Evolutionary conservation across 352 stramenopile species (phyloP).

Genomic region (Phytopythium helicoides): DNA sequence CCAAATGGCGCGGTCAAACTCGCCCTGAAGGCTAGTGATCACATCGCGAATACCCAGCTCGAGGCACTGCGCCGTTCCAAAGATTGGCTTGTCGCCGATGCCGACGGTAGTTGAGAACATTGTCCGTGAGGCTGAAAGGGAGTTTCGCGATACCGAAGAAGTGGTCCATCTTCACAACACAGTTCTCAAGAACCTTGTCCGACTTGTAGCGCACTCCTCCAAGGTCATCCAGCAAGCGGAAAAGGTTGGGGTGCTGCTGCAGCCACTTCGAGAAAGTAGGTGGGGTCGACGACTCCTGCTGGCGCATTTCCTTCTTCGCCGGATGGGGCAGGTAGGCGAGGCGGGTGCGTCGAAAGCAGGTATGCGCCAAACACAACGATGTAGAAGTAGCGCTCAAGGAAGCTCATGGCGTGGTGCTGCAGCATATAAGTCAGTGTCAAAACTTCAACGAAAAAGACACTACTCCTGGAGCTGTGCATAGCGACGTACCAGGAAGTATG

Average conservation of each 20-base stretch:
- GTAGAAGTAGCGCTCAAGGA: constrained; percentile 88
- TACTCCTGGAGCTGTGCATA: no score
- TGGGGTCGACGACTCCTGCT: constrained; percentile 3
- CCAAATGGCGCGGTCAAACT: constrained; percentile 81
- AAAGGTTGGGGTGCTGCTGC: constrained; percentile 66
- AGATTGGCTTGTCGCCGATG: constrained; percentile 79
- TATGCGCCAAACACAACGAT: constrained; percentile 87
- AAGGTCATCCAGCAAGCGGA: constrained; percentile 72
- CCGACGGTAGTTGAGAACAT: constrained; percentile 87
- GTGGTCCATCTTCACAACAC: constrained; percentile 89
- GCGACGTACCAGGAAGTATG: constrained; percentile 67
- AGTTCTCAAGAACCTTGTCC: constrained; percentile 75
- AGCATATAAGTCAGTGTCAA: constrained; percentile 5
- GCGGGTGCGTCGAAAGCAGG: constrained; percentile 42
- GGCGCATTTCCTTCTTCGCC: constrained; percentile 2
- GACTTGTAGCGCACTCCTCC: constrained; percentile 80
- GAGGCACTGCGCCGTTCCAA: constrained; percentile 77
- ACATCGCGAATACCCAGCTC: constrained; percentile 75
- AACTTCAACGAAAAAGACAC: no score
- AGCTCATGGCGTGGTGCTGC: constrained; percentile 81
- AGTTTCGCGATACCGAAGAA: constrained; percentile 81
- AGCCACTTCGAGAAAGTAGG: constrained; percentile 83
- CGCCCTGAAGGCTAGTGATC: constrained; percentile 42
- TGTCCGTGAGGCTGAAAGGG: constrained; percentile 56
- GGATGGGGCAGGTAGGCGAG: constrained; percentile 6